phyloP scores from a whole-genome alignment of 345 rosid genomes.

The Populus pruinosa region DNA sequence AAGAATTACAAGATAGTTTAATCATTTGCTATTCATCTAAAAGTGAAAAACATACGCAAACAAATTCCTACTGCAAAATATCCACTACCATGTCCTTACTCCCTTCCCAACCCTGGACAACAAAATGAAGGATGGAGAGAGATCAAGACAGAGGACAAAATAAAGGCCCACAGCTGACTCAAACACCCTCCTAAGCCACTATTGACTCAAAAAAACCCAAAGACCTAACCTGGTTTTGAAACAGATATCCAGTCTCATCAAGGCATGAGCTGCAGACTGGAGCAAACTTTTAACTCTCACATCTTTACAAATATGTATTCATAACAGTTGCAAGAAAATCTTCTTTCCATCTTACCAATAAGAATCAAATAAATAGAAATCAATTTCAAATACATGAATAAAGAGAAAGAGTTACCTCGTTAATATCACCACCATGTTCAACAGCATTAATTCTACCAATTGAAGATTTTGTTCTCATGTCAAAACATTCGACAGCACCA shows the following conservation, averaged over 20 bases:
- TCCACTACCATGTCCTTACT: too few species aligned
- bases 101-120: too few species aligned
- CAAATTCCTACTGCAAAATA: too few species aligned
- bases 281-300: neutral
- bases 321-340: neutral
- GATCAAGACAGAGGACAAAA: neutral
- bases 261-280: neutral
- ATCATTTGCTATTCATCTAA: too few species aligned
- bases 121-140: too few species aligned
- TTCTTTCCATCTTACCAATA: neutral
- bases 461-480: conserved; percentile 74
- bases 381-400: conserved; percentile 10
- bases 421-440: conserved; percentile 66
- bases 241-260: neutral
- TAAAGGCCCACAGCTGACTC: neutral
- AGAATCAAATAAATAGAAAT: neutral
- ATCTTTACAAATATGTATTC: neutral
- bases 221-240: too few species aligned
- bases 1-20: too few species aligned
- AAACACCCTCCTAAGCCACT: neutral
- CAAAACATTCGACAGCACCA: conserved; percentile 94
- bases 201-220: neutral
- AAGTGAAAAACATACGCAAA: too few species aligned
- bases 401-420: conserved; percentile 41
- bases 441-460: conserved; percentile 81